Base-by-base conservation (phyloP, 306 rosid genomes). In the Fagus sylvatica region DNA sequence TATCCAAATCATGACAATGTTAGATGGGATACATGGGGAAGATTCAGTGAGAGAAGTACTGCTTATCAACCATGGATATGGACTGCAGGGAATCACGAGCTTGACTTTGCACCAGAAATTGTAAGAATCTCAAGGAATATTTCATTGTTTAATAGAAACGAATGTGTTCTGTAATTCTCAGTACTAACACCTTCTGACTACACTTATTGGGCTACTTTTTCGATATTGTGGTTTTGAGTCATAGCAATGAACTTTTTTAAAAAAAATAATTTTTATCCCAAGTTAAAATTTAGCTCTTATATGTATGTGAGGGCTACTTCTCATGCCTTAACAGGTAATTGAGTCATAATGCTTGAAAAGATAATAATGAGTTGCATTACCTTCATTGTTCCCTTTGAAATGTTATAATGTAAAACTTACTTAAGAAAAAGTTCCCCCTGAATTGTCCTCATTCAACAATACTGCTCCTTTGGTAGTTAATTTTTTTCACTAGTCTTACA, bases 11-110 rank as follows among this genome's bases (percentile, higher is more conserved):
- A 92, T 39, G 93, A 90, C 57, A 92, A 94, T 60, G 76, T 7
- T 41, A 87, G 93, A 74, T 92, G 98, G 97, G 95, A 94, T 86
- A 80, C 95, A 55, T 90, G 97, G 97, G 97, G 91, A 87, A 90
- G 98, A 72, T 92, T 92, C 8, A 12, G 53, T 2, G 98, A 95
- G 89, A 90, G 98, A 85, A 90, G 95, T 59, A 62, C 6, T 76
- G 98, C 98, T 70, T 95, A 90, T 91, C 97, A 95, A 82, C 98
- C 98, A 16, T 95, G 98, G 98, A 90, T 94, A 80, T 94, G 98
- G 97, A 92, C 97, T 8, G 87, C 92, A 36, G 98, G 97, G 53
- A 94, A 94, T 81, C 97, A 94, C 79, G 98, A 92, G 81, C 34
- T 94, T 67, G 93, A 89, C 83, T 92, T 83, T 80, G 90, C 42